These are phyloP conservation scores for Candida sanyaensis DNA, from an alignment of 1,139 yeast species.

Conservation along the genomic window DNA sequence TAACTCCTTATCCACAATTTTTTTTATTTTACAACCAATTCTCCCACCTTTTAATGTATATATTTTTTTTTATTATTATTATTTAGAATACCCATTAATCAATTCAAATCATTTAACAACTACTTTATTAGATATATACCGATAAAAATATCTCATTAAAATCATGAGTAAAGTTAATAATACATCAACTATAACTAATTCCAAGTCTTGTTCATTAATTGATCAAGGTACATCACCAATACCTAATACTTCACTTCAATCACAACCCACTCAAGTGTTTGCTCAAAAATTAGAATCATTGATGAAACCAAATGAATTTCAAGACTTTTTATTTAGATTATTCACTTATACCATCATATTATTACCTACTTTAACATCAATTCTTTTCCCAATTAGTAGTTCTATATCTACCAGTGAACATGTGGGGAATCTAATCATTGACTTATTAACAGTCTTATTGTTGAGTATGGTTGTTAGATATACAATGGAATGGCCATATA, in stretches of 20 bases:
- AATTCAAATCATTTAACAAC: no score
- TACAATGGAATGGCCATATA: conserved; percentile 40
- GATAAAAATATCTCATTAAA: no score
- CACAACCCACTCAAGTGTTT: background rate
- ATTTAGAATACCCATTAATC: no score
- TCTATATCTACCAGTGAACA: conserved; percentile 17
- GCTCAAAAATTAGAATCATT: conserved; percentile 4
- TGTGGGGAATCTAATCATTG: conserved; percentile 24
- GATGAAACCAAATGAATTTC: conserved; percentile 5
- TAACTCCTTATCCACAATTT: background rate
- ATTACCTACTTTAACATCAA: conserved; percentile 16
- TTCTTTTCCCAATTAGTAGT: conserved; percentile 13
- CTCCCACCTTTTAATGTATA: background rate
- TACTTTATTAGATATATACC: no score
- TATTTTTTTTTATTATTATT: no score
- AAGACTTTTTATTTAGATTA: conserved; percentile 12
- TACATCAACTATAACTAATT: background rate
- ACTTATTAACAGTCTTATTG: conserved; percentile 26
- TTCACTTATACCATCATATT: conserved; percentile 16
- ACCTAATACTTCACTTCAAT: background rate
- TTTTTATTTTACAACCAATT: conserved; percentile 3
- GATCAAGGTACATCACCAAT: background rate
- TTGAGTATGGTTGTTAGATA: conserved; percentile 30
- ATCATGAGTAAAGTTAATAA: background rate
- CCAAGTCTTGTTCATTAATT: background rate